A percentile compares a stretch with the other conserved stretches of the same genome.
Evolutionary conservation across 257 asterid genomes (phyloP).

Genomic region (Echites panduratus): DNA sequence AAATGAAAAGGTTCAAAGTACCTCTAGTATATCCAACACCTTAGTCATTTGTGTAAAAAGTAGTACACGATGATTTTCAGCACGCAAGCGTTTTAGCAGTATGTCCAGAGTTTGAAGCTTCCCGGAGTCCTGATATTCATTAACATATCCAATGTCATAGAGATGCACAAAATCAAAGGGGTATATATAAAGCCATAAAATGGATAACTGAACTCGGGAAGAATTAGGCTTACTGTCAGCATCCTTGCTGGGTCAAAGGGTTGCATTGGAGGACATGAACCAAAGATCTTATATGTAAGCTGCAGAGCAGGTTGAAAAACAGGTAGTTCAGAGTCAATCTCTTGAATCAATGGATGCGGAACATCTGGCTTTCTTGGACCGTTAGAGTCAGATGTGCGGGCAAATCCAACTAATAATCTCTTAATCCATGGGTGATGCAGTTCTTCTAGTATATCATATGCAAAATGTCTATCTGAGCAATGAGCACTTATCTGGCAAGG

Average conservation of each 20-base stretch:
- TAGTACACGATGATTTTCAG: constrained; percentile 84
- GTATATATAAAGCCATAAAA: not conserved
- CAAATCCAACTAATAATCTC: constrained; percentile 82
- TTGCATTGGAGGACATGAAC: constrained; percentile 98
- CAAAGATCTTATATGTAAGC: constrained; percentile 80
- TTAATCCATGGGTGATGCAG: constrained; percentile 94
- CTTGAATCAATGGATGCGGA: constrained; percentile 76
- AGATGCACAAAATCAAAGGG: constrained; percentile 16
- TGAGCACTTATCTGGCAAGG: constrained; percentile 57
- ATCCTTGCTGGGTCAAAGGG: constrained; percentile 99
- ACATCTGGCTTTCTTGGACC: constrained; percentile 78
- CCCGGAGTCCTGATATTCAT: constrained; percentile 75
- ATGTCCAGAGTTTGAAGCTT: constrained; percentile 95
- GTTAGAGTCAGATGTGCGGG: constrained; percentile 84
- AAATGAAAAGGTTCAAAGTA: constrained; percentile 19
- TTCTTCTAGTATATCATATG: constrained; percentile 80
- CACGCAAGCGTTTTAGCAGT: constrained; percentile 82
- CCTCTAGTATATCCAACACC: constrained; percentile 96
- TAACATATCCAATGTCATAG: constrained; percentile 11
- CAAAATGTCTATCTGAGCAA: constrained; percentile 82
- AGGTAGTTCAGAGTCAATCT: constrained; percentile 83
- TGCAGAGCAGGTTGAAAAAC: constrained; percentile 78
- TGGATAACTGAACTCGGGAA: constrained; percentile 4
- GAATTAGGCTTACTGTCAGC: constrained; percentile 60
- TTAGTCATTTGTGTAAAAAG: constrained; percentile 98